Evolutionary conservation across 1,284 basidiomycete genomes (phyloP).

Genomic region (Fomitiporia mediterranea): DNA sequence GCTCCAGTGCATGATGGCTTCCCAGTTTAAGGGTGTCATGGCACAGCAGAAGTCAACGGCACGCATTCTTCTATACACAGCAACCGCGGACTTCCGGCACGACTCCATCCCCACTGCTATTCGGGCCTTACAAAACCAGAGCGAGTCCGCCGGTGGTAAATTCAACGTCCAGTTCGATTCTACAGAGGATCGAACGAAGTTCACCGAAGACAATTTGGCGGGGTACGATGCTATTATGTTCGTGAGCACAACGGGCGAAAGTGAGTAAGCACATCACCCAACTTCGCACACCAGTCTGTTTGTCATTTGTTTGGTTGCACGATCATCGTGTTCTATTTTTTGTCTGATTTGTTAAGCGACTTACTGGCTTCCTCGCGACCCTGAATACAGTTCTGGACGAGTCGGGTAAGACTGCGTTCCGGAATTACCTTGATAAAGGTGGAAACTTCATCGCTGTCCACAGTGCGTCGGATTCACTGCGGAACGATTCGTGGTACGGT

Average conservation of each 20-base stretch:
- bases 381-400: conserved; percentile 52
- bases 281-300: too few relatives aligned
- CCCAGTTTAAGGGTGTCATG: not conserved
- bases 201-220: conserved; percentile 51
- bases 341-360: not conserved
- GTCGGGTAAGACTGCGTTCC: conserved; percentile 55
- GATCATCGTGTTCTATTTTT: not conserved
- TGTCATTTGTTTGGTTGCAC: too few relatives aligned
- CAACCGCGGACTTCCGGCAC: conserved; percentile 55
- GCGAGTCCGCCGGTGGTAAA: conserved; percentile 27
- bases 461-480: conserved; percentile 63
- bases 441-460: conserved; percentile 72
- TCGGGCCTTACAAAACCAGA: conserved; percentile 44
- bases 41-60: conserved; percentile 23
- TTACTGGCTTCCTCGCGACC: not conserved
- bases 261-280: conserved; percentile 38
- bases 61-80: conserved; percentile 49
- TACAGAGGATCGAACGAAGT: conserved; percentile 59
- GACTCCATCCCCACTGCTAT: conserved; percentile 75
- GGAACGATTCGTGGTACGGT: conserved; percentile 61
- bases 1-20: not conserved
- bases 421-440: conserved; percentile 61
- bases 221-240: conserved; percentile 68
- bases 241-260: conserved; percentile 66
- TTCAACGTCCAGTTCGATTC: conserved; percentile 55